phyloP scores from a whole-genome alignment of 2,329 filamentous ascomycete genomes.

The Rasamsonia emersonii region DNA sequence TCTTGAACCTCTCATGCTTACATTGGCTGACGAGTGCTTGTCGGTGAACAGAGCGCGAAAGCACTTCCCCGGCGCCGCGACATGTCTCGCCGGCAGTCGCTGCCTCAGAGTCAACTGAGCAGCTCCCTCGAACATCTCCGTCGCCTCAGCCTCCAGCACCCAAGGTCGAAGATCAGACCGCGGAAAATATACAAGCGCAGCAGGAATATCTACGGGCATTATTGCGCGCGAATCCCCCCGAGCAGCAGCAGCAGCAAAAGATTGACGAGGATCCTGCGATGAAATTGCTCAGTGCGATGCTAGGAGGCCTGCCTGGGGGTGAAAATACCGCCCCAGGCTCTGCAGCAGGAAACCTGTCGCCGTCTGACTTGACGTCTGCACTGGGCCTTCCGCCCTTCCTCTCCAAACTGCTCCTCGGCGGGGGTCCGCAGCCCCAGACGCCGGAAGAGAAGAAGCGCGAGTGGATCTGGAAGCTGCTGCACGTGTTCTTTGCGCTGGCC shows the following conservation, averaged over 20 bases:
- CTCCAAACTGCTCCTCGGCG: conserved; percentile 29
- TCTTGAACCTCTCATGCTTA: conserved; percentile 1
- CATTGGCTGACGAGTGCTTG: neutral
- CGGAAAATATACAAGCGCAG: conserved; percentile 22
- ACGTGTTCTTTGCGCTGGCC: conserved; percentile 49
- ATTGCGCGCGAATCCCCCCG: conserved; percentile 14
- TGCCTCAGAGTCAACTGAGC: conserved; percentile 15
- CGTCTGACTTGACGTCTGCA: conserved; percentile 29
- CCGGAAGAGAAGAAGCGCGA: conserved; percentile 26
- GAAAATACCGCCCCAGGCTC: conserved; percentile 10
- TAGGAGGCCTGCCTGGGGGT: conserved; percentile 21
- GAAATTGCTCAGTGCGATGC: conserved; percentile 27
- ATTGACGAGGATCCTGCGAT: conserved; percentile 26
- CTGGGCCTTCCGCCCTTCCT: conserved; percentile 35
- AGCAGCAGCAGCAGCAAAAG: conserved; percentile 10
- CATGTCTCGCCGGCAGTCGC: conserved; percentile 4
- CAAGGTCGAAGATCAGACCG: conserved; percentile 18
- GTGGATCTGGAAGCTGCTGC: conserved; percentile 48
- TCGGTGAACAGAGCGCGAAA: conserved; percentile 3
- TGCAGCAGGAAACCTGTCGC: conserved; percentile 11
- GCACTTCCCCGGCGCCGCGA: conserved; percentile 2
- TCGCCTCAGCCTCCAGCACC: conserved; percentile 19
- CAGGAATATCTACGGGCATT: conserved; percentile 15
- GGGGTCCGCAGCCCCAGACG: conserved; percentile 28
- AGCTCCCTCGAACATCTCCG: conserved; percentile 16